A percentile compares a stretch with the other conserved stretches of the same genome.
Conservation (phyloP, 257 asterid genomes). For the Parsonsia alboflavescens region DNA sequence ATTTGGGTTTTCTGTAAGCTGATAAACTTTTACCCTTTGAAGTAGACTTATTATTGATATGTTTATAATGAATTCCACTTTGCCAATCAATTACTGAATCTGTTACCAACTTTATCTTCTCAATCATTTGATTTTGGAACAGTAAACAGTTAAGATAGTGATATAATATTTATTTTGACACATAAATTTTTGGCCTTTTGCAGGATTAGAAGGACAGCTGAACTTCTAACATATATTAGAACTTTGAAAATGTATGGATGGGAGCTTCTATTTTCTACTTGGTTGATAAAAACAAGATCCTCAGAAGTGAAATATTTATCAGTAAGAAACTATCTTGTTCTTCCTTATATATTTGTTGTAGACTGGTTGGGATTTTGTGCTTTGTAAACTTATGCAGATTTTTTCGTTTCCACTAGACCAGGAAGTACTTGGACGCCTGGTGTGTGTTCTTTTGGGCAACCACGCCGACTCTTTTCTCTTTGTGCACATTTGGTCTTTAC, state of each 20-base stretch:
- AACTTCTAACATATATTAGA: slow-evolving; percentile 69
- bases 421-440: slow-evolving; percentile 99
- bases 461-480: slow-evolving; percentile 90
- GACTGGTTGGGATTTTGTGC: slow-evolving; percentile 2
- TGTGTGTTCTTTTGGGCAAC: slow-evolving; percentile 99
- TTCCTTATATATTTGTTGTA: slow-evolving; percentile 8
- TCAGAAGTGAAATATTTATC: slow-evolving; percentile 72
- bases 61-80: background rate
- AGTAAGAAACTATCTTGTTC: slow-evolving; percentile 34
- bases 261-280: slow-evolving; percentile 74
- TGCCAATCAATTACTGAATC: background rate
- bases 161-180: background rate
- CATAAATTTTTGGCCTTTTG: slow-evolving; percentile 16
- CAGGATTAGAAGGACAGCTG: slow-evolving; percentile 87
- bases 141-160: background rate
- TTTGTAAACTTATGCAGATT: slow-evolving; percentile 17
- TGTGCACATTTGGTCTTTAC: slow-evolving; percentile 91
- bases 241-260: slow-evolving; percentile 92
- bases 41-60: background rate
- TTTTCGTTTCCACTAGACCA: slow-evolving; percentile 44
- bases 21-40: background rate
- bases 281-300: slow-evolving; percentile 85
- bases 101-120: background rate
- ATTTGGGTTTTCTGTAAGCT: background rate
- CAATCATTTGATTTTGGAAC: background rate